Conservation (phyloP, 768 basidiomycete genomes). For the Kwoniella dendrophila region DNA sequence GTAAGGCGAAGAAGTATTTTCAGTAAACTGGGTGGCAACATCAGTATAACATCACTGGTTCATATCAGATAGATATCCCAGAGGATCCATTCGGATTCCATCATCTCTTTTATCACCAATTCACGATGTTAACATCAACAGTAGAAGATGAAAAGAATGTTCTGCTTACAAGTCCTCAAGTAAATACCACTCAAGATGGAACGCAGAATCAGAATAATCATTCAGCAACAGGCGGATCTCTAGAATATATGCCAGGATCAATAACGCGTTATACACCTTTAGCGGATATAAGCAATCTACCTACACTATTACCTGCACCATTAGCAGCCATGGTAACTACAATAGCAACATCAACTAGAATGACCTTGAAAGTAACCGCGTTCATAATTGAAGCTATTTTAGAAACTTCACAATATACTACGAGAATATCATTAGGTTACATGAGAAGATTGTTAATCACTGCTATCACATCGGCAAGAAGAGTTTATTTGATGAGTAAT, state of each 20-base stretch:
- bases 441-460: conserved; percentile 53
- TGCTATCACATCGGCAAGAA: conserved; percentile 54
- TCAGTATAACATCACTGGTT: too few relatives aligned
- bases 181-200: background rate
- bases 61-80: too few relatives aligned
- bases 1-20: too few relatives aligned
- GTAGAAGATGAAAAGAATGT: too few relatives aligned
- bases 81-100: too few relatives aligned
- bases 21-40: too few relatives aligned
- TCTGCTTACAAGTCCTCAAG: too few relatives aligned
- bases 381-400: conserved; percentile 56
- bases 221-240: background rate
- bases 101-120: too few relatives aligned
- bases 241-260: conserved; percentile 10
- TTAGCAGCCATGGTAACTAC: conserved; percentile 55
- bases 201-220: background rate
- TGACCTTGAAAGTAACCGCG: conserved; percentile 45
- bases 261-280: conserved; percentile 14
- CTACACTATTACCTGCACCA: conserved; percentile 53
- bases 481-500: conserved; percentile 50
- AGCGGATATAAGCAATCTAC: conserved; percentile 25
- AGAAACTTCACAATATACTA: conserved; percentile 46
- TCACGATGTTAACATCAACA: too few relatives aligned
- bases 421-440: conserved; percentile 48
- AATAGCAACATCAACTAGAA: conserved; percentile 47